A percentile compares a stretch with the other conserved stretches of the same genome.
Evolutionary conservation across 768 basidiomycete genomes (phyloP).

Genomic region (Termitomyces sp.): DNA sequence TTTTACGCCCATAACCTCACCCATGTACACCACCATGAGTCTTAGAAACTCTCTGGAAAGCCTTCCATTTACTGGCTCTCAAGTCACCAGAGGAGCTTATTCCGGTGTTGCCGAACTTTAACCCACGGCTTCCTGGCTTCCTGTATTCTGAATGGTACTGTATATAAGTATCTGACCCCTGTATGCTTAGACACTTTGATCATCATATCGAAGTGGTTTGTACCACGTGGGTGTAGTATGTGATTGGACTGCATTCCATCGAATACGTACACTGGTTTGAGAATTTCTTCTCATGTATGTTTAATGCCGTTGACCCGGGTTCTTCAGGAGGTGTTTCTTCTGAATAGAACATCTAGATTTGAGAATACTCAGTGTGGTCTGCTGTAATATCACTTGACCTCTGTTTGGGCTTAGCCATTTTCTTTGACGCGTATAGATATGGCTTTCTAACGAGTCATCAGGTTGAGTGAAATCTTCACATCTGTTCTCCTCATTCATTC

Average conservation of each 20-base stretch:
- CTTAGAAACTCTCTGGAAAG: constrained; percentile 29
- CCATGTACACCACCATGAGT: constrained; percentile 25
- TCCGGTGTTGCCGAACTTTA: constrained; percentile 30
- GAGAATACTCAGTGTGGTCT: not conserved
- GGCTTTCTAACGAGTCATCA: too few species aligned
- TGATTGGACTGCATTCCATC: not conserved
- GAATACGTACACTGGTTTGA: not conserved
- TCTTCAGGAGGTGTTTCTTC: not conserved
- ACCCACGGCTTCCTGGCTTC: too few species aligned
- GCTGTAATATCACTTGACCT: too few species aligned
- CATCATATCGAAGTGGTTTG: not conserved
- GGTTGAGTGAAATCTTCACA: too few species aligned
- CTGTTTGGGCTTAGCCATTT: too few species aligned
- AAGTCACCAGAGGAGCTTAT: constrained; percentile 21
- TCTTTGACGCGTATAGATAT: too few species aligned
- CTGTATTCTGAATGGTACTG: not conserved
- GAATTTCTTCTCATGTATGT: not conserved
- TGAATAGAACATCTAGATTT: not conserved
- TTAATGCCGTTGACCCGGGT: not conserved
- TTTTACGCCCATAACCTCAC: constrained; percentile 23
- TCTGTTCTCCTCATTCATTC: too few species aligned
- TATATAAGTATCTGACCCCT: not conserved
- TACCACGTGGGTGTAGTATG: not conserved
- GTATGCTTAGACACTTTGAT: not conserved
- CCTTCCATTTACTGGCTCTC: constrained; percentile 16